Evolutionary conservation across 305 asterid genomes (phyloP).

Genomic region (Striga hermonthica): DNA sequence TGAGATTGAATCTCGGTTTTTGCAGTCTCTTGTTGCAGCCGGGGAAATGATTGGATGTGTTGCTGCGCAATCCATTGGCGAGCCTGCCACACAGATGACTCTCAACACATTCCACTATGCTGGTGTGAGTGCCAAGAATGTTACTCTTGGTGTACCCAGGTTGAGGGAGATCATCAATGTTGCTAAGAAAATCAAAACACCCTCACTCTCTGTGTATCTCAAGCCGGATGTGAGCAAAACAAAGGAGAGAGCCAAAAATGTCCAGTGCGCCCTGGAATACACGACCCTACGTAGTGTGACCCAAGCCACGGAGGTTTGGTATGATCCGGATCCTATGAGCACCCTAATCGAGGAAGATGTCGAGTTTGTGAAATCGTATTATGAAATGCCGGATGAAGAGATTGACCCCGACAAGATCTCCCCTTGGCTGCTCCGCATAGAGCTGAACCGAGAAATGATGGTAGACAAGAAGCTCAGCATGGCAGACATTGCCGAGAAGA

Average conservation of each 20-base stretch:
- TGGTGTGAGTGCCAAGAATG: slow-evolving; percentile 99
- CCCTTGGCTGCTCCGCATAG: slow-evolving; percentile 97
- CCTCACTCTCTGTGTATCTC: slow-evolving; percentile 90
- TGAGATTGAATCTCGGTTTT: slow-evolving; percentile 93
- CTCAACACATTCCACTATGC: slow-evolving; percentile 97
- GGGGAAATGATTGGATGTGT: slow-evolving; percentile 99
- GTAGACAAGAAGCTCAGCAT: slow-evolving; percentile 98
- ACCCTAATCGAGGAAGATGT: slow-evolving; percentile 90
- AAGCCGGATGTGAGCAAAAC: slow-evolving; percentile 71
- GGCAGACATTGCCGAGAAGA: slow-evolving; percentile 98
- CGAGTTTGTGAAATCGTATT: slow-evolving; percentile 90
- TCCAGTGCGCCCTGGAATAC: slow-evolving; percentile 95
- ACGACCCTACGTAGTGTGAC: slow-evolving; percentile 94
- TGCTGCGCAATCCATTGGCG: slow-evolving; percentile 99
- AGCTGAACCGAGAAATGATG: slow-evolving; percentile 98
- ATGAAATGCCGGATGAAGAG: slow-evolving; percentile 98
- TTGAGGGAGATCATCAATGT: slow-evolving; percentile 98
- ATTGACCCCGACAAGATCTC: slow-evolving; percentile 93
- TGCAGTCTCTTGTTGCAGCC: slow-evolving; percentile 95
- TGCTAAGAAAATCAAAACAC: slow-evolving; percentile 95
- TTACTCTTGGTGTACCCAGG: slow-evolving; percentile 97
- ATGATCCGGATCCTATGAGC: slow-evolving; percentile 95
- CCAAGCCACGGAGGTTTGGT: slow-evolving; percentile 98
- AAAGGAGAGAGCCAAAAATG: slow-evolving; percentile 91
- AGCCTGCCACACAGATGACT: slow-evolving; percentile 99